Conservation (phyloP, 2,329 filamentous ascomycete species). For the Penicillium sp. region DNA sequence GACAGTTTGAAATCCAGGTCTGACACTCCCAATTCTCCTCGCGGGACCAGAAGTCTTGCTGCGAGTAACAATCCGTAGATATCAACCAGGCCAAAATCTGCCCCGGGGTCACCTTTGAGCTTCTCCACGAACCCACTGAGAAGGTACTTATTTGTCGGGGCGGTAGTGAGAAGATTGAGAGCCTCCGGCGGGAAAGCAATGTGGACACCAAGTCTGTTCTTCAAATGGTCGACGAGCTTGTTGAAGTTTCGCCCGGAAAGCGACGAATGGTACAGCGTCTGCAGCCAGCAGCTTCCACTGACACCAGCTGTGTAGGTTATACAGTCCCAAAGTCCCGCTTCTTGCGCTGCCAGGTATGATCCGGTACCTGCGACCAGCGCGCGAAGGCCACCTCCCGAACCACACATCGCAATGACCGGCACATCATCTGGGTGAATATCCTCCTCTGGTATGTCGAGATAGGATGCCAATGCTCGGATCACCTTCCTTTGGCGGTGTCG, state of each 20-base stretch:
- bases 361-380: slow-evolving; percentile 88
- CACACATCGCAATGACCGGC: slow-evolving; percentile 88
- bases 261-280: slow-evolving; percentile 79
- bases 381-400: slow-evolving; percentile 84
- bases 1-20: slow-evolving; percentile 84
- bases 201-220: slow-evolving; percentile 76
- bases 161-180: slow-evolving; percentile 73
- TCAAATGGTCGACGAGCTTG: slow-evolving; percentile 76
- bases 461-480: slow-evolving; percentile 70
- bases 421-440: slow-evolving; percentile 92
- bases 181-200: slow-evolving; percentile 89
- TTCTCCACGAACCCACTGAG: slow-evolving; percentile 88
- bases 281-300: slow-evolving; percentile 93
- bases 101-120: slow-evolving; percentile 72
- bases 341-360: slow-evolving; percentile 76
- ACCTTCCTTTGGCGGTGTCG: slow-evolving; percentile 65
- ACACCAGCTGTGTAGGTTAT: slow-evolving; percentile 93
- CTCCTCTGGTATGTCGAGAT: slow-evolving; percentile 71
- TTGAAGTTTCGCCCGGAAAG: slow-evolving; percentile 65
- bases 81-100: slow-evolving; percentile 87
- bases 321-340: slow-evolving; percentile 89
- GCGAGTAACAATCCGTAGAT: slow-evolving; percentile 84
- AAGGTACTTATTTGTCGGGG: slow-evolving; percentile 89
- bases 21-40: slow-evolving; percentile 73
- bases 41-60: slow-evolving; percentile 78